A percentile compares a stretch with the other conserved stretches of the same genome.
phyloP scores from a whole-genome alignment of 257 asterid species.

The Vinca minor region DNA sequence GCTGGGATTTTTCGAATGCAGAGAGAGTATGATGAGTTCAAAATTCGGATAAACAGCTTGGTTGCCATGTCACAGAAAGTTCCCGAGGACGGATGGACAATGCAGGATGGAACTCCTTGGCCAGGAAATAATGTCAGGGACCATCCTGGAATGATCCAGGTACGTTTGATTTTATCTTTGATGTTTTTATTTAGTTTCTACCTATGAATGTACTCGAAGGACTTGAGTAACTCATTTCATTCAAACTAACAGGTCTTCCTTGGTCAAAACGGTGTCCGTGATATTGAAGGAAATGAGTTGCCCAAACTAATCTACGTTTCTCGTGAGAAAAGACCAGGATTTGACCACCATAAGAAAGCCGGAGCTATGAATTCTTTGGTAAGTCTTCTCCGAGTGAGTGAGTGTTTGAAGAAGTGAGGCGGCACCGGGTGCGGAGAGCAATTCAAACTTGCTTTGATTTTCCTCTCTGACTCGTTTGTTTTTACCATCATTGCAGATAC shows the following conservation, averaged over 20 bases:
- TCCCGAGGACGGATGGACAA: constrained; percentile 98
- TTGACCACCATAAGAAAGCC: constrained; percentile 95
- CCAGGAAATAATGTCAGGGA: constrained; percentile 95
- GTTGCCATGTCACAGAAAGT: constrained; percentile 90
- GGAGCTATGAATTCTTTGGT: constrained; percentile 99
- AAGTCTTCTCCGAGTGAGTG: constrained; percentile 9
- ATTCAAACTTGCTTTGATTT: background rate
- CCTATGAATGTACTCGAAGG: background rate
- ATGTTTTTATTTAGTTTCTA: background rate
- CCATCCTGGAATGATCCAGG: constrained; percentile 99
- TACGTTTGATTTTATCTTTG: constrained; percentile 14
- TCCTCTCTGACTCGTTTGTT: constrained; percentile 8
- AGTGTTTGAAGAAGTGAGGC: background rate
- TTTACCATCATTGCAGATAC: constrained; percentile 39
- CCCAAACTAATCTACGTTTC: constrained; percentile 93
- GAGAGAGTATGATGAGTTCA: constrained; percentile 96
- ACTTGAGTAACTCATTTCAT: constrained; percentile 3
- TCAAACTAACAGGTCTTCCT: constrained; percentile 61
- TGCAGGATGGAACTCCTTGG: constrained; percentile 99
- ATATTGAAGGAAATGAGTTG: constrained; percentile 77
- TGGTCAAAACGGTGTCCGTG: constrained; percentile 81
- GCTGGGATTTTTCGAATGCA: constrained; percentile 23
- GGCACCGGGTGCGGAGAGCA: background rate
- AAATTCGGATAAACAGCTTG: constrained; percentile 70
- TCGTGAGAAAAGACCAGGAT: constrained; percentile 96